phyloP scores from a whole-genome alignment of 352 stramenopile genomes.

The Pythium vanterpoolii region DNA sequence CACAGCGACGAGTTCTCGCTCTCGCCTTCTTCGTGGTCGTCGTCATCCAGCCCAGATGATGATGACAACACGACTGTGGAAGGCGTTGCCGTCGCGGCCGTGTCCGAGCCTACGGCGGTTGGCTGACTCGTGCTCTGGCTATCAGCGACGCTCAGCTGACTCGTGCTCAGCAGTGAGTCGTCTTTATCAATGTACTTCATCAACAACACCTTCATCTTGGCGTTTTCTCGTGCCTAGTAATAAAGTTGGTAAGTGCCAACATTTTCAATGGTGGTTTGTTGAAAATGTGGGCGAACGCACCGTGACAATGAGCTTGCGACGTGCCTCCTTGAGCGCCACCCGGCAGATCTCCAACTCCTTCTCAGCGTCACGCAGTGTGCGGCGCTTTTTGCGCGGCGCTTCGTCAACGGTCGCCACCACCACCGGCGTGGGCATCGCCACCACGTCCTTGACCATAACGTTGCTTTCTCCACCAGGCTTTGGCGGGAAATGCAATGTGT shows the following conservation, averaged over 20 bases:
- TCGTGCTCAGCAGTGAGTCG: constrained; percentile 71
- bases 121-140: constrained; percentile 15
- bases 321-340: constrained; percentile 46
- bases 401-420: background rate
- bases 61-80: constrained; percentile 28
- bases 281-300: constrained; percentile 17
- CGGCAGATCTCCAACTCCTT: constrained; percentile 49
- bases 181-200: constrained; percentile 88
- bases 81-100: constrained; percentile 16
- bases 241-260: background rate
- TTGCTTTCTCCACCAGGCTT: background rate
- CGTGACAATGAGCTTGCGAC: constrained; percentile 64
- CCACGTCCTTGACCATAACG: constrained; percentile 9
- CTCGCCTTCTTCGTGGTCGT: constrained; percentile 12
- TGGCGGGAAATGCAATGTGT: background rate
- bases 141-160: constrained; percentile 57
- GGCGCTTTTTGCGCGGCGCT: constrained; percentile 47
- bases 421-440: constrained; percentile 2
- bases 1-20: constrained; percentile 53
- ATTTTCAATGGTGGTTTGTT: background rate
- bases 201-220: constrained; percentile 84
- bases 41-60: constrained; percentile 15
- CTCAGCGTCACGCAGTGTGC: constrained; percentile 68
- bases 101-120: background rate
- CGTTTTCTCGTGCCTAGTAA: constrained; percentile 68